Base-by-base conservation (phyloP, 805 yeast genomes). In the Candida lessepsii region DNA sequence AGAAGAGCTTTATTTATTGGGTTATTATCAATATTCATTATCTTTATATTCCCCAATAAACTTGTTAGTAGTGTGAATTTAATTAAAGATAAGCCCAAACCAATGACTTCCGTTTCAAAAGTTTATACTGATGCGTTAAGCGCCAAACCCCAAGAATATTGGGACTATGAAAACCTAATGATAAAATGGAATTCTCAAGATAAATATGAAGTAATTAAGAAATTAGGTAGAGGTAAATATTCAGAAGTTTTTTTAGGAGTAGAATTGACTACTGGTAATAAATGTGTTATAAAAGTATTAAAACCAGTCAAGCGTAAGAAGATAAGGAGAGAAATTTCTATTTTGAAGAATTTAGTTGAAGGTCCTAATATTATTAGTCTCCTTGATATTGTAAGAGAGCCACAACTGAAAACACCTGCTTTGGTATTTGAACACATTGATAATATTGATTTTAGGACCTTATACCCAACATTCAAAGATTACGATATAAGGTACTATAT, bases 241-340 rank as follows among this genome's bases (percentile, higher is more conserved):
- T 85, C 95, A 11, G 97, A 90, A 65, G 97, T 90, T 35, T 90
- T 90, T 55, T 79, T 87, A 49, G 97, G 96, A 5, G 73, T 85
- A 28, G 80, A 85, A 51, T 68, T 83, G 14, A 58, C 72, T 29
- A 75, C 75, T 42, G 79, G 81, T 40, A 71, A 74, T 39, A 72
- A 80, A 39, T 80, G 90, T 52, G 96, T 90, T 37, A 86, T 90
- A 56, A 90, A 90, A 64, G 96, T 88, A 17, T 73, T 90, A 55
- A 90, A 90, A 60, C 97, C 97, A 2, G 96, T 90, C 23, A 89
- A 89, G 65, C 71, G 89, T 60, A 89, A 89, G 75, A 90, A 90
- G 67, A 90, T 90, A 51, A 86, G 86, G 64, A 74, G 97, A 52
- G 97, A 90, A 61, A 82, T 90, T 54, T 83, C 86, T 57, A 90